Evolutionary conservation across 495 filamentous ascomycete genomes (phyloP), one percentile per base, ranked within the genome.

Genomic region (Neurospora tetraspora): DNA sequence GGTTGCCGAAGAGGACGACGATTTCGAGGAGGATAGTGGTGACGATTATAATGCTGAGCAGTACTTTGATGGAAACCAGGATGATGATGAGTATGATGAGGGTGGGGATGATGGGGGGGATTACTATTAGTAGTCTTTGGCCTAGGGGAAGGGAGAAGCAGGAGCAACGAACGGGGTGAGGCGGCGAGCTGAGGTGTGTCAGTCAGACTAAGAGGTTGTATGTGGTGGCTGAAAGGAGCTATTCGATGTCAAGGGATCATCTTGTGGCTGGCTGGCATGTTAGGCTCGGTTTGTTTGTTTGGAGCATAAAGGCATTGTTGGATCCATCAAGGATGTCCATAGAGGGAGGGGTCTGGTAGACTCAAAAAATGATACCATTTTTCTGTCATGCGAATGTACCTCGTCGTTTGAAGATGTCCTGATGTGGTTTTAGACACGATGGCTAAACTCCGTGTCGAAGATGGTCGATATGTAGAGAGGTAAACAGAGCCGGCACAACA

Each of bases 41-140:
- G 86, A 86, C 31, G 87, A 88, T 71, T 88, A 88, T 76, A 83
- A 88, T 70, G 87, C 83, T 8, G 87, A 88, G 76, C 76, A 78
- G 20, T 87, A 87, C 77, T 88, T 88, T 73, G 85, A 86, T 36
- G 82, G 79, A 43, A 84, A 85, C 34, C 82, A 84, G 37, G 83
- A 82, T 18, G 84, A 86, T 14, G 85, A 84, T 12, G 84, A 86
- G 7, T 84, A 83, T 16, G 85, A 82, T 69, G 85, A 81, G 1
- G 85, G 82, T 23, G 85, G 80, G 37, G 86, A 83, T 37, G 81
- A 76, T n/a, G 81, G 76, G 18, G 78, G 78, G 8, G 80, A 74
- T 65, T 78, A 74, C 18, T 76, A 65, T 2, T 75, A 37, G 20
- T 45, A 3, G 5, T 42, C 40, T 42, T 0, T 8, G 40, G 40